Conservation (phyloP, 345 rosid species). For the Citrus reticulata region DNA sequence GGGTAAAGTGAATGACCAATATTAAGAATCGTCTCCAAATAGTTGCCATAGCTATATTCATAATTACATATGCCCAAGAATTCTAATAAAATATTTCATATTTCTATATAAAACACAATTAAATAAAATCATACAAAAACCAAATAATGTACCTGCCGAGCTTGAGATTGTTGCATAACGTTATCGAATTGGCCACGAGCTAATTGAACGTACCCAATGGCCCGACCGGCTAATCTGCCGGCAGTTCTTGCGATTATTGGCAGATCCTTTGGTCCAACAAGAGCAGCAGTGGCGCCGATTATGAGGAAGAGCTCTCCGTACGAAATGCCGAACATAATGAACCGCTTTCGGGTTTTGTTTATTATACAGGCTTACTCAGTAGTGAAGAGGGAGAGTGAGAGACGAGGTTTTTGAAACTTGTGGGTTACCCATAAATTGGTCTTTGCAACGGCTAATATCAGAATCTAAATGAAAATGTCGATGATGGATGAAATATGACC, state of each 20-base stretch:
- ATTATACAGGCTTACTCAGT: neutral
- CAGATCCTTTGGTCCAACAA: constrained; percentile 83
- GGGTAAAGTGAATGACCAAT: neutral
- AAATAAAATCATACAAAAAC: neutral
- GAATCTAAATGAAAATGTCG: no score
- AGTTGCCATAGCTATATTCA: neutral
- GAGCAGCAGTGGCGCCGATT: constrained; percentile 63
- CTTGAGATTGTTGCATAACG: constrained; percentile 86
- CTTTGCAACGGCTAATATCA: neutral
- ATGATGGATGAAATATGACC: no score
- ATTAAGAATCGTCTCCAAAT: neutral
- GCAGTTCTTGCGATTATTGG: constrained; percentile 68
- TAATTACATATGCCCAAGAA: neutral
- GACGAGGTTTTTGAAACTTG: neutral
- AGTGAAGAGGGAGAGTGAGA: neutral
- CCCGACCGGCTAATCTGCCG: constrained; percentile 76
- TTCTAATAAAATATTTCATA: neutral
- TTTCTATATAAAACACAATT: neutral
- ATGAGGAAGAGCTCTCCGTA: constrained; percentile 65
- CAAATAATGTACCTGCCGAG: constrained; percentile 56
- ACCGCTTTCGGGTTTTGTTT: neutral
- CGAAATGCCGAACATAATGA: constrained; percentile 56
- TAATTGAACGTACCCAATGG: constrained; percentile 74
- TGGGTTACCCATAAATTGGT: neutral
- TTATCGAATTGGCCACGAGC: constrained; percentile 86